Base-by-base conservation (phyloP, 164 flowering plant species). In the Buxus sempervirens region DNA sequence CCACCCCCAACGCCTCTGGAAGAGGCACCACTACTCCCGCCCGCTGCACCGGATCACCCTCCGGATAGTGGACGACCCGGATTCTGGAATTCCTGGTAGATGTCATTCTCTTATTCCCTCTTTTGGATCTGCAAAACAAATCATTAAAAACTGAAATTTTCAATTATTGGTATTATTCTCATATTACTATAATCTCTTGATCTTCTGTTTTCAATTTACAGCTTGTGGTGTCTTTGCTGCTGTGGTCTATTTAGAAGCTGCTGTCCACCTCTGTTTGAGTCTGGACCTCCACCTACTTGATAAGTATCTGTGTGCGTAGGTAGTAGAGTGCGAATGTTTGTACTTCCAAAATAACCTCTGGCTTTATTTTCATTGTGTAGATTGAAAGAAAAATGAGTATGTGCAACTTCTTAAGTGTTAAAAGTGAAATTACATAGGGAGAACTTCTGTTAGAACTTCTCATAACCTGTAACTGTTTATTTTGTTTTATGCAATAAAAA, bases 191-290 rank as follows among this genome's bases (percentile, higher is more conserved):
- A 16, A 12, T 36, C 15, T 53, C 59, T 55, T 62, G n/a, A 48
- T 70, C 14, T 66, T 9, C 36, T 15, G 12, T 25, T 21, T 23
- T 20, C 53, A 5, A 32, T n/a, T 58, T 65, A 69, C 81, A 84
- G 88, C 53, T 58, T 78, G 69, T 76, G 82, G 84, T 62, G 64
- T 23, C 70, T 80, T n/a, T 77, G 85, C 78, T 84, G 85, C 72
- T 84, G 88, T 70, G 88, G 85, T 38, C 48, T 84, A 22, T 82
- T 78, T 18, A 32, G 68, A 68, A 60, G 84, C 76, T 84, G 88
- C 79, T 76, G 80, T 69, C 84, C 81, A 63, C 88, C 85, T 22
- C 72, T 84, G 55, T 82, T 80, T 66, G 85, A 84, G 75, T 79
- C 81, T 0, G 80, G 66, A 26, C 77, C 80, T 41, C 77, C 82